These are phyloP conservation scores for Lepidium africanum DNA, from an alignment of 345 rosid species.

Conservation along the genomic window DNA sequence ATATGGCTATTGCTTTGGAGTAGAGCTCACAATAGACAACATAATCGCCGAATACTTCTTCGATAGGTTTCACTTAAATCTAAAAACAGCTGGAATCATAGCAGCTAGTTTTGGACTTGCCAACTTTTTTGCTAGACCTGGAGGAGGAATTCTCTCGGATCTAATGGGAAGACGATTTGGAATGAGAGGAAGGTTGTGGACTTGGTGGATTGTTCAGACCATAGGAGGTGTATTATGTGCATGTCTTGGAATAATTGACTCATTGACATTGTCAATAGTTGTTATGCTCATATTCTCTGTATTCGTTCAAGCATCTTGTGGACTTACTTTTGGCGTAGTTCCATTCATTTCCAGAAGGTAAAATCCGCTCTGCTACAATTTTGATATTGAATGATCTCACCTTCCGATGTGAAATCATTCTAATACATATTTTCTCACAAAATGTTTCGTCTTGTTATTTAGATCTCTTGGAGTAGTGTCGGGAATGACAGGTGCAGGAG, in stretches of 20 bases:
- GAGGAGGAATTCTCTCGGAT: constrained; percentile 73
- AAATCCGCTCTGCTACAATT: background rate
- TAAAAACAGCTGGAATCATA: constrained; percentile 75
- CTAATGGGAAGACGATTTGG: constrained; percentile 52
- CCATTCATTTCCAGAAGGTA: constrained; percentile 87
- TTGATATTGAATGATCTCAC: background rate
- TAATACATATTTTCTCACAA: background rate
- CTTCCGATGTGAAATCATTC: too few species aligned
- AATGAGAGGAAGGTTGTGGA: constrained; percentile 88
- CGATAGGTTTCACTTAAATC: constrained; percentile 64
- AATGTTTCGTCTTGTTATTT: background rate
- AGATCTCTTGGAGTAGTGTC: constrained; percentile 83
- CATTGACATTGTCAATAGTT: constrained; percentile 40
- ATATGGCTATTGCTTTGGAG: constrained; percentile 93
- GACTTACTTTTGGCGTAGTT: constrained; percentile 83
- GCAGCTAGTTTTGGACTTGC: constrained; percentile 88
- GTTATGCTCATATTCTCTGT: constrained; percentile 74
- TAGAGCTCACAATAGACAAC: constrained; percentile 78
- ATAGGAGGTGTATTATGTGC: constrained; percentile 64
- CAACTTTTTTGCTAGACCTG: constrained; percentile 68
- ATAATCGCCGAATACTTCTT: constrained; percentile 82
- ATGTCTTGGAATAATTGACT: constrained; percentile 40
- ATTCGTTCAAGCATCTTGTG: constrained; percentile 84
- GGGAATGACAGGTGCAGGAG: constrained; percentile 91
- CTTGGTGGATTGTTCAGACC: constrained; percentile 71